Base-by-base conservation (phyloP, 2,329 filamentous ascomycete species). In the Zymoseptoria tritici region DNA sequence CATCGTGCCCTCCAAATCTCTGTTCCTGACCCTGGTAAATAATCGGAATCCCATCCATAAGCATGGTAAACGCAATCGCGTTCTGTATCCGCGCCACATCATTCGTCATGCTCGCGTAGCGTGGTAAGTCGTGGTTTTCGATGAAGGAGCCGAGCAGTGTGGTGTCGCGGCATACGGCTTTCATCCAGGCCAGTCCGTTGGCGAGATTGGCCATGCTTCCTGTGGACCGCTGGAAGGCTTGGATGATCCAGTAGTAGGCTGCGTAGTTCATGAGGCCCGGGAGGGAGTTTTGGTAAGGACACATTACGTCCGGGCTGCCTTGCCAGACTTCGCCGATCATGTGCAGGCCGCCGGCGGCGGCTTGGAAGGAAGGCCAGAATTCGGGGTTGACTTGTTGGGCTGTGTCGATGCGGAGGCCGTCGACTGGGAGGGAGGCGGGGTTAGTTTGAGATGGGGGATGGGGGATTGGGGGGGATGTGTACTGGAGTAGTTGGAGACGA, bases 1-100 rank as follows among this genome's bases (percentile, higher is more conserved):
- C 64, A 29, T 66, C 67, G 7, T 59, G 24, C 11, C 67, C 68
- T 1, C 73, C 68, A 67, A 79, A 83, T 55, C 80, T 80, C 66
- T 87, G 85, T 71, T 87, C 85, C 61, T 84, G 82, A 24, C 84
- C 85, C 64, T 85, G 80, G 71, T 87, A 87, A 26, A 86, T 76
- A 57, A 86, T 83, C 0, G 84, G 84, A 36, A 87, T 82, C 16
- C 85, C 85, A 56, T 85, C 77, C 1, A 75, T 74, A 16, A 87
- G 78, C 16, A 87, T 78, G 20, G 80, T 79, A 63, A 83, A 86
- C 0, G 82, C 77, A 42, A 87, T 76, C 4, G 81, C 78, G 64
- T 87, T 87, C 68, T 83, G 81, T 52, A 83, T 80, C 1, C 85
- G 77, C 60, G 80, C 70, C 2, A 77, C 69, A 66, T 86, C 83